Percentiles rank a stretch among this genome's conserved stretches.
These are phyloP conservation scores for Myochromella boudieri DNA, from an alignment of 768 basidiomycete species.

Conservation along the genomic window DNA sequence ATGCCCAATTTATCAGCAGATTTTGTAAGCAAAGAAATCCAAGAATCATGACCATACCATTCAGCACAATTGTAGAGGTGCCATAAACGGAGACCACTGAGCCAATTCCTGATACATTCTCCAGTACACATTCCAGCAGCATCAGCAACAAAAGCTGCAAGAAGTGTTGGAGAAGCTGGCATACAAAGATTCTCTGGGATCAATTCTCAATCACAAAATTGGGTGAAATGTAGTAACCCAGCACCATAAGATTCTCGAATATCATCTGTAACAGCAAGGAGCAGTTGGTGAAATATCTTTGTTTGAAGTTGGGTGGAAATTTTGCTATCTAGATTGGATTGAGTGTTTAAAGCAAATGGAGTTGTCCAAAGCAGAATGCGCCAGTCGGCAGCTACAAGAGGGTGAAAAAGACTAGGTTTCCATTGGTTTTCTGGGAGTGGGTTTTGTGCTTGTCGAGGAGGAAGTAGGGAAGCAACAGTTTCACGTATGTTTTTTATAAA, in stretches of 20 bases:
- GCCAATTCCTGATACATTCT: slow-evolving; percentile 13
- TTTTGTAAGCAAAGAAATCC: background rate
- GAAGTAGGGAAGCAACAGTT: no score
- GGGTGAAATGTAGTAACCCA: background rate
- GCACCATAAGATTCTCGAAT: slow-evolving; percentile 15
- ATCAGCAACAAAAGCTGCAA: slow-evolving; percentile 23
- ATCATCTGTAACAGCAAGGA: background rate
- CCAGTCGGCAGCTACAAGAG: slow-evolving; percentile 4
- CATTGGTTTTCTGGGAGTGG: background rate
- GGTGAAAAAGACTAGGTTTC: background rate
- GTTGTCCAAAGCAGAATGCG: slow-evolving; percentile 3
- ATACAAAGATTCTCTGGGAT: slow-evolving; percentile 21
- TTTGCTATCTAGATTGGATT: background rate
- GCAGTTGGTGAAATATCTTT: background rate
- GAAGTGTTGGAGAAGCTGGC: slow-evolving; percentile 20
- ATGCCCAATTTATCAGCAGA: slow-evolving; percentile 1
- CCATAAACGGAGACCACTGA: slow-evolving; percentile 12
- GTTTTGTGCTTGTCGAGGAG: background rate
- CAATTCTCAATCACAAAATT: no score
- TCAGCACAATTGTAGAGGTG: slow-evolving; percentile 10
- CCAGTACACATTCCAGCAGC: slow-evolving; percentile 4
- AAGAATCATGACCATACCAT: background rate
- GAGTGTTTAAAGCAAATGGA: background rate
- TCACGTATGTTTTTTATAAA: no score
- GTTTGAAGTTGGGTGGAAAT: background rate